Percentiles rank a stretch among this genome's conserved stretches.
Conservation (phyloP, 1,284 basidiomycete genomes). For the Phlebopus sp. region DNA sequence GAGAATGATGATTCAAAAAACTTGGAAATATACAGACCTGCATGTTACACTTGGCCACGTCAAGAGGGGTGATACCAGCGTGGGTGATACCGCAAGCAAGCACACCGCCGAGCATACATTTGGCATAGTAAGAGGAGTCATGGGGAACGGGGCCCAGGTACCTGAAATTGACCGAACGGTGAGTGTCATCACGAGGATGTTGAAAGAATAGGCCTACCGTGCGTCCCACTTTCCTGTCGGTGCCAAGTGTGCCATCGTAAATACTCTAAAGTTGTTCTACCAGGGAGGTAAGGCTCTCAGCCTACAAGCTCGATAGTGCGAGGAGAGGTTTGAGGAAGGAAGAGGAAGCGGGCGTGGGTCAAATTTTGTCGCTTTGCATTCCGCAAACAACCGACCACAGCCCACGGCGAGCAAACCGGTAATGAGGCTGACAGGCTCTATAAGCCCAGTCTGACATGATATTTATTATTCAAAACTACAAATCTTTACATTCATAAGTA, state of each 20-base stretch:
- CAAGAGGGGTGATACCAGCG: constrained; percentile 89
- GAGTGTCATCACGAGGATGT: constrained; percentile 10
- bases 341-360: neutral
- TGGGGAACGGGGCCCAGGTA: constrained; percentile 71
- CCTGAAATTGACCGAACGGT: constrained; percentile 33
- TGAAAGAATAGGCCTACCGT: constrained; percentile 42
- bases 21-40: constrained; percentile 58
- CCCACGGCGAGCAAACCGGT: neutral
- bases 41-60: constrained; percentile 98
- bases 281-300: constrained; percentile 17
- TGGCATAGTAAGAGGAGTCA: constrained; percentile 70
- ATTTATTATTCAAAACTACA: too few relatives aligned
- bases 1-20: constrained; percentile 3
- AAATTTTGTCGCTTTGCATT: constrained; percentile 11
- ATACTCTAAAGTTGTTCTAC: constrained; percentile 6
- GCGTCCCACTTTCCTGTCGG: constrained; percentile 66
- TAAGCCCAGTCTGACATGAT: too few relatives aligned
- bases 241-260: constrained; percentile 28
- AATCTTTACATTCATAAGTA: too few relatives aligned
- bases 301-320: constrained; percentile 1
- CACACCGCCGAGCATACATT: constrained; percentile 86
- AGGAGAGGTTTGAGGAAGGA: constrained; percentile 2
- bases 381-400: constrained; percentile 18
- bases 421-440: too few relatives aligned
- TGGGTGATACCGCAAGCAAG: constrained; percentile 94